Evolutionary conservation across 2,329 filamentous ascomycete genomes (phyloP), one percentile per base, ranked within the genome.

Genomic region (Calonectria henricotiae): DNA sequence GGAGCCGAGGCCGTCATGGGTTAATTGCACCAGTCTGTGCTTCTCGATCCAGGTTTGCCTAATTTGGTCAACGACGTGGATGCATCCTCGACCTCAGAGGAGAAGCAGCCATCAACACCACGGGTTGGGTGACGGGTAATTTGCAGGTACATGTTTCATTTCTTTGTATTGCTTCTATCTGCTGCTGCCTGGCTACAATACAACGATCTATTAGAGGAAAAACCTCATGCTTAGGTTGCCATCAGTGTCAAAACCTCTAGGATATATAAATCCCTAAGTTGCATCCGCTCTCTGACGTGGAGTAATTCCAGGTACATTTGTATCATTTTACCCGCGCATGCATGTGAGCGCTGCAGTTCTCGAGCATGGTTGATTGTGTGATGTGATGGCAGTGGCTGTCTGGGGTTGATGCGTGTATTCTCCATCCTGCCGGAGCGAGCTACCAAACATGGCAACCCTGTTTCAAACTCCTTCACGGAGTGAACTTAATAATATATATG

Each of bases 1-100:
- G 30, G 44, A 30, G 43, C 62, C 27, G 51, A 49, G 30, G 32
- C 44, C 15, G 61, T 58, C 35, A 47, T 44, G 61, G 49, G 61
- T 68, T 68, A 35, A 64, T 64, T 68, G 32, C 61, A 12, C 35
- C 20, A 23, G 55, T 51, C 65, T 67, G 65, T 67, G 61, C 66
- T 20, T 17, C 43, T 32, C 35, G 23, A 47, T 44, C 47, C 17
- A 39, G 32, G 41, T 32, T 32, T 58, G 46, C 47, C 43, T n/a
- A 54, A 15, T 35, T 54, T 44, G 15, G 7, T 12, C 15, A 44
- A 11, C 35, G 58, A 20, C 20, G 9, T 20, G 27, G 17, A 11
- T 17, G 47, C 30, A 39, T 41, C 30, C 37, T 20, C 39, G 27
- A 58, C 20, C 25, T 46, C n/a, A 20, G n/a, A 46, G 20, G 27